Evolutionary conservation across 768 basidiomycete species (phyloP), one percentile per base, ranked within the genome.

Genomic region (Tulasnella sp.): DNA sequence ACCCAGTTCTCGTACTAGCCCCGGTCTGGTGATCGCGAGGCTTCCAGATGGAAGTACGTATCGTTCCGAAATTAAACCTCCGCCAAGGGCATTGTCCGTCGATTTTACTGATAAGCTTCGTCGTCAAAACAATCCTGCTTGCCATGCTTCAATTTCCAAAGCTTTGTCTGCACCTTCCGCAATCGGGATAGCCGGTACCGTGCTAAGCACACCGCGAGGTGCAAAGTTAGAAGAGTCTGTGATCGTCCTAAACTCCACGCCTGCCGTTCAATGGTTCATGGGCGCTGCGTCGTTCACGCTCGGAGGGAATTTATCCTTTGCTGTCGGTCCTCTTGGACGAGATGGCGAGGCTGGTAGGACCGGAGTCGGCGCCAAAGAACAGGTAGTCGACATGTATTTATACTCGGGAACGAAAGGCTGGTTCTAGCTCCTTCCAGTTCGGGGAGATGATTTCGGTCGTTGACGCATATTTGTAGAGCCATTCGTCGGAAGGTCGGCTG

Each of bases 81-180:
- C n/a, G 48, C 48, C 19, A 36, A 71, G 42, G 14, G 39, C 72
- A 12, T 38, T n/a, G n/a, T 58, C 79, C 39, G 12, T 34, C 27
- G 14, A 71, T 42, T 14, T n/a, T 46, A 21, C 9, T 52, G 36
- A n/a, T 24, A 52, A 8, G 3, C 18, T 27, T 38, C 72, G 39
- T 40, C 39, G 10, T 52, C 14, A n/a, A 46, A 34, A 39, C n/a
- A n/a, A n/a, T n/a, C n/a, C n/a, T n/a, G n/a, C n/a, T n/a, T n/a
- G n/a, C 46, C 48, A 44, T 71, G 34, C 38, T 34, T 24, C 71
- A 52, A 78, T 79, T n/a, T n/a, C n/a, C n/a, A n/a, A n/a, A 96
- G 93, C 90, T 48, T 99, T 97, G 96, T 95, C 94, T 46, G 92
- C 96, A n/a, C 97, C 97, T 3, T 94, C 93, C 83, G 97, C 97